Evolutionary conservation across 73 alveolate species (phyloP).

Genomic region (Urostyla sp.): DNA sequence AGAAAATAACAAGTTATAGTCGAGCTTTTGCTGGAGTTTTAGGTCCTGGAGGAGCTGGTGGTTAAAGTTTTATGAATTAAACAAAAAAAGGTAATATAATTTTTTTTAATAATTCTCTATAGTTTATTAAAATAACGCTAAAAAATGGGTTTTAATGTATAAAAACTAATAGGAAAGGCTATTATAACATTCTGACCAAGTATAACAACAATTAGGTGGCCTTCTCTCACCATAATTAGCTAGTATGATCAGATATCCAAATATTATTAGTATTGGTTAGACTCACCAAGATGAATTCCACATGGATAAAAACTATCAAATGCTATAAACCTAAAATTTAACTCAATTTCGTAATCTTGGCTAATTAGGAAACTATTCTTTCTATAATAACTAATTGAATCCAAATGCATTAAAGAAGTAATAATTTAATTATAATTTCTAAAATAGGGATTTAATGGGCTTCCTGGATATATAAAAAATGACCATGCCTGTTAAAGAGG

Average conservation of each 20-base stretch:
- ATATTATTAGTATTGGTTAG: too few species aligned
- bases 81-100: slow-evolving; percentile 1
- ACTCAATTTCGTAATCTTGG: background rate
- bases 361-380: background rate
- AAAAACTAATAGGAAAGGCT: background rate
- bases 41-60: slow-evolving; percentile 51
- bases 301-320: background rate
- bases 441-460: slow-evolving; percentile 20
- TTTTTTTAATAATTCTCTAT: too few species aligned
- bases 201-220: background rate
- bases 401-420: background rate
- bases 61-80: background rate
- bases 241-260: background rate
- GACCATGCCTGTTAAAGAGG: slow-evolving; percentile 32
- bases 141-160: too few species aligned
- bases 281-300: background rate
- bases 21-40: slow-evolving; percentile 27
- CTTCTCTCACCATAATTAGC: background rate
- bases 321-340: too few species aligned
- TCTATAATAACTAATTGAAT: background rate
- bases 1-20: too few species aligned
- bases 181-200: background rate
- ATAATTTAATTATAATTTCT: background rate
- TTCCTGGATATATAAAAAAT: slow-evolving; percentile 26
- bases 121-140: too few species aligned